Evolutionary conservation across 2,329 filamentous ascomycete genomes (phyloP), one percentile per base, ranked within the genome.

Genomic region (Alternaria arbusti): DNA sequence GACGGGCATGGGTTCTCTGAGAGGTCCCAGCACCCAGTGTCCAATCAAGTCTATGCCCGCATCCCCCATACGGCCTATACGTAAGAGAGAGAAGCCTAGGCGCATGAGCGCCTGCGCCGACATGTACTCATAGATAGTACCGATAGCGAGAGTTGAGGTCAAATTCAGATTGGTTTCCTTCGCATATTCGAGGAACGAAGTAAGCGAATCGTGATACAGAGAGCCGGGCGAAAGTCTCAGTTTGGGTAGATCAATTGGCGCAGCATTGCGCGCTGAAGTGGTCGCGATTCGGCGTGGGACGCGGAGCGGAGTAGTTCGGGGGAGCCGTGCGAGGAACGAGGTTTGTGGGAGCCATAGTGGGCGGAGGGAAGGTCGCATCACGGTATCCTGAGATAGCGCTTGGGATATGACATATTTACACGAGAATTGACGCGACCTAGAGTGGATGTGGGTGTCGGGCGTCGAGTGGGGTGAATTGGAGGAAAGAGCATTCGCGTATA

Each of bases 81-180:
- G 87, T 50, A 82, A 83, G 32, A 94, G 84, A 22, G 82, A 79
- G 81, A 95, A 91, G 57, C 89, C 89, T 56, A 91, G 86, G 2
- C 81, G 79, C 4, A 84, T 72, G 0, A 95, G 84, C 1, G 86
- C 80, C 5, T 79, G 75, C 6, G 86, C 85, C 4, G 89, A 86
- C 0, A 84, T 88, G 81, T 95, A 95, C 78, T 96, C 92, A 81
- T 92, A 95, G 76, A 87, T 87, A 0, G 91, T 95, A 68, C 92
- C 92, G 45, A 89, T 82, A 75, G 89, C 94, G 47, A 88, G 84
- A 0, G 87, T 88, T 15, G 86, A 88, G 5, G 77, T 80, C 1
- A 82, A 78, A 66, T 87, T 84, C 22, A 93, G 83, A 1, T 84
- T 83, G 0, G 81, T 84, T 54, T 86, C 85, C 20, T 84, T 76